phyloP scores from a whole-genome alignment of 78 protist genomes.

The Chrysochromulina tobinii region DNA sequence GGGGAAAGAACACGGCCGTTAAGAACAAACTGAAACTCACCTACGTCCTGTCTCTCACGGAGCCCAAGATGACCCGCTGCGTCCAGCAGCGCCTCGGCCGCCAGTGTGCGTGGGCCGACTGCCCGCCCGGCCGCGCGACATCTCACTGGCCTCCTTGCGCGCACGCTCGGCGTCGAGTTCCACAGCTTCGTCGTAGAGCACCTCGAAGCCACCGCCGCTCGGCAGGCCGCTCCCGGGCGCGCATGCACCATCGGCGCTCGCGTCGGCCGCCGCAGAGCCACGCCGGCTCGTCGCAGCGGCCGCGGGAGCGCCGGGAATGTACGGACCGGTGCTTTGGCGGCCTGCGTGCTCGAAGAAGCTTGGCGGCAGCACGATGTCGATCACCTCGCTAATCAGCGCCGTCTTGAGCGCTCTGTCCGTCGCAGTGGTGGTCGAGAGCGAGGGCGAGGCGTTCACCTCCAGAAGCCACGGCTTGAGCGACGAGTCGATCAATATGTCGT shows the following conservation, averaged over 20 bases:
- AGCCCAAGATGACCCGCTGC: too few species aligned
- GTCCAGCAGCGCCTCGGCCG: too few species aligned
- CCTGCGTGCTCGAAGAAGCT: not conserved
- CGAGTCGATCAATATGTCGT: conserved; percentile 66
- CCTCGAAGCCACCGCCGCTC: not conserved
- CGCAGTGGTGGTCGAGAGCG: conserved; percentile 70
- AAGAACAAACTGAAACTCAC: too few species aligned
- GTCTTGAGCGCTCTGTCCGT: conserved; percentile 67
- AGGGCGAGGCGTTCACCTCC: conserved; percentile 86
- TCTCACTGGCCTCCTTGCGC: too few species aligned
- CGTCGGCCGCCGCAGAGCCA: not conserved
- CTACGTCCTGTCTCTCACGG: too few species aligned
- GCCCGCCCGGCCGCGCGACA: too few species aligned
- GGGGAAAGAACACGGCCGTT: too few species aligned
- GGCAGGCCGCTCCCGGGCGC: not conserved
- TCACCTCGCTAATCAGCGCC: conserved; percentile 53
- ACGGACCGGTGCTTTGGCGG: too few species aligned
- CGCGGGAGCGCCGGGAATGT: not conserved
- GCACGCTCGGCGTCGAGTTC: conserved; percentile 1
- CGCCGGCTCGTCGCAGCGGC: not conserved
- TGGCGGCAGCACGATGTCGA: conserved; percentile 56
- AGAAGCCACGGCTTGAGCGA: conserved; percentile 77
- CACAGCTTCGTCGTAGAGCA: not conserved
- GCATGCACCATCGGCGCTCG: not conserved
- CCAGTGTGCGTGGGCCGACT: too few species aligned